These are phyloP conservation scores for Parachaetomium inaequale DNA, from an alignment of 495 filamentous ascomycete species.

Conservation along the genomic window DNA sequence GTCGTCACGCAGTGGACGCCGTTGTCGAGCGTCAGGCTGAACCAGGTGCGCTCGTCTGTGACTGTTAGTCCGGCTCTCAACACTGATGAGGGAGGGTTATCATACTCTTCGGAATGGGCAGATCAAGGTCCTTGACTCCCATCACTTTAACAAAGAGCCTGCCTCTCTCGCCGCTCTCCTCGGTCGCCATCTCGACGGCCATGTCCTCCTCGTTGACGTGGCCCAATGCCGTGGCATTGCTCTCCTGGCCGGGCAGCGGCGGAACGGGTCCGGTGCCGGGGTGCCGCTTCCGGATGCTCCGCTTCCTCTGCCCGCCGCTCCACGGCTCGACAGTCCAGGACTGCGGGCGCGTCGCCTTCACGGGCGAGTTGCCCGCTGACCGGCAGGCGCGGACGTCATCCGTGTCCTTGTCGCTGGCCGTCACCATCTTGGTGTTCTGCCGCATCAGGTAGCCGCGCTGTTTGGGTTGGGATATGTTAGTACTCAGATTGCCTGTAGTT, in stretches of 20 bases:
- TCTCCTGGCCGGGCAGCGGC: constrained; percentile 83
- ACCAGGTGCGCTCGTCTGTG: constrained; percentile 83
- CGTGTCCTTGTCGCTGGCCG: constrained; percentile 68
- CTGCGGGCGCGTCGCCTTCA: constrained; percentile 68
- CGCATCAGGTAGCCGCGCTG: constrained; percentile 99
- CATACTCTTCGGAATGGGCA: constrained; percentile 87
- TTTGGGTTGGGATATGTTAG: constrained; percentile 57
- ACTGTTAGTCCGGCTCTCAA: constrained; percentile 26
- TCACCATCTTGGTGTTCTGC: constrained; percentile 95
- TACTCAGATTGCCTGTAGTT: constrained; percentile 26
- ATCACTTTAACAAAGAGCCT: constrained; percentile 95
- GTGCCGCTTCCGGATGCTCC: constrained; percentile 61
- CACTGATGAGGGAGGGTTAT: not conserved
- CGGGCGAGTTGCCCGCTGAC: constrained; percentile 65
- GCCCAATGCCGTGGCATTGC: constrained; percentile 62
- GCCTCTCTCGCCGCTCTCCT: constrained; percentile 85
- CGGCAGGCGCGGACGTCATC: constrained; percentile 51
- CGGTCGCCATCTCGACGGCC: constrained; percentile 49
- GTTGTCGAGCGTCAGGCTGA: constrained; percentile 93
- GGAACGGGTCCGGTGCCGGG: constrained; percentile 59
- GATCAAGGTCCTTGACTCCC: constrained; percentile 88
- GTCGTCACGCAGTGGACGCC: constrained; percentile 97
- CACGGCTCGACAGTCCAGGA: constrained; percentile 96
- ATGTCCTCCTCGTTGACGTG: constrained; percentile 59
- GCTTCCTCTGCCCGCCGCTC: constrained; percentile 72